Evolutionary conservation across 2,329 filamentous ascomycete species (phyloP).

Genomic region (Tricladium varicosporioides): DNA sequence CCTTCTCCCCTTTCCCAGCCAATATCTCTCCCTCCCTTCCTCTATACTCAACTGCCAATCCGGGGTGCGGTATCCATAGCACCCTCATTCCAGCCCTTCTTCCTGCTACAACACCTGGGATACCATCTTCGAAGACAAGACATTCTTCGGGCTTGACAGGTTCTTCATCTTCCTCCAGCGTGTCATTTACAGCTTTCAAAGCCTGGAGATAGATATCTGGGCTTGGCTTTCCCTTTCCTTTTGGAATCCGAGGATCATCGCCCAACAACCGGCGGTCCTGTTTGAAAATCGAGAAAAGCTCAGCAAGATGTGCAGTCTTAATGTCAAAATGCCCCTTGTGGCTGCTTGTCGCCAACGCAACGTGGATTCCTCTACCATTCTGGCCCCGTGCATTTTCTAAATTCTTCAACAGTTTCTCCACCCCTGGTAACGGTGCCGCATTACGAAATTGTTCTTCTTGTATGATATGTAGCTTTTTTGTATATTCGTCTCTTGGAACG

Average conservation of each 20-base stretch:
- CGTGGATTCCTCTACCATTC: conserved; percentile 50
- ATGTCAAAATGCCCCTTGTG: conserved; percentile 39
- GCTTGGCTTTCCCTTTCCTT: conserved; percentile 83
- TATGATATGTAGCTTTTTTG: conserved; percentile 54
- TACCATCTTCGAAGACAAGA: conserved; percentile 91
- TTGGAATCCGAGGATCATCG: conserved; percentile 74
- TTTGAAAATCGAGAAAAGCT: conserved; percentile 64
- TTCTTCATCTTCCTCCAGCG: conserved; percentile 59
- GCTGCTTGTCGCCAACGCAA: conserved; percentile 83
- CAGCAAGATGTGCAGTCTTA: conserved; percentile 46
- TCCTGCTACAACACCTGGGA: conserved; percentile 88
- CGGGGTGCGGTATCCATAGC: conserved; percentile 84
- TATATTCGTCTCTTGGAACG: conserved; percentile 64
- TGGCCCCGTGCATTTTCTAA: conserved; percentile 39
- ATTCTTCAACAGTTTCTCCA: conserved; percentile 62
- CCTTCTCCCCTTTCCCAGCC: conserved; percentile 60
- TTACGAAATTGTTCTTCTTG: conserved; percentile 71
- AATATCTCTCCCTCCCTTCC: conserved; percentile 79
- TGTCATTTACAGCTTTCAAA: conserved; percentile 77
- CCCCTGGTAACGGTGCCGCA: conserved; percentile 74
- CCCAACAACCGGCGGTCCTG: conserved; percentile 70
- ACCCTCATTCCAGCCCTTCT: conserved; percentile 92
- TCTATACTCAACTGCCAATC: conserved; percentile 69
- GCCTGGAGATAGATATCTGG: conserved; percentile 93
- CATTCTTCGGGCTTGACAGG: conserved; percentile 80